phyloP scores from a whole-genome alignment of 805 yeast species.

The Sugiyamaella floridensis region DNA sequence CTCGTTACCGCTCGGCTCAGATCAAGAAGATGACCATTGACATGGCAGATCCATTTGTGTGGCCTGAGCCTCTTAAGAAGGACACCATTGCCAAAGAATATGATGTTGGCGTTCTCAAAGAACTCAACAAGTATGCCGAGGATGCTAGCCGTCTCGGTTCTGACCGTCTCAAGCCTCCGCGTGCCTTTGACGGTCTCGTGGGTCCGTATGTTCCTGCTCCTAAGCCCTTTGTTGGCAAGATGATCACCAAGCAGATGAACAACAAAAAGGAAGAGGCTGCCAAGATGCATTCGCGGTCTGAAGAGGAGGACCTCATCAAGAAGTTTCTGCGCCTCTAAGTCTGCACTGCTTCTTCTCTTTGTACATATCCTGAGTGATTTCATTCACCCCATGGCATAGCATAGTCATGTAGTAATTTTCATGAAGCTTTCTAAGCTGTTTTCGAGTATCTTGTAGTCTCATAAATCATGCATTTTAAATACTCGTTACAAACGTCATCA shows the following conservation, averaged over 20 bases:
- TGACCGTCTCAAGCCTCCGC: constrained; percentile 58
- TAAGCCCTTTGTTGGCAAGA: constrained; percentile 55
- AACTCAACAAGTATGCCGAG: constrained; percentile 46
- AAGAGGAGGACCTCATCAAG: constrained; percentile 34
- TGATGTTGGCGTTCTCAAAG: constrained; percentile 35
- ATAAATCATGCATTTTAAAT: not conserved
- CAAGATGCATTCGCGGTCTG: constrained; percentile 20
- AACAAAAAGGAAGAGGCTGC: constrained; percentile 39
- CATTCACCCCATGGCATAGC: no score
- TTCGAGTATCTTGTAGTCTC: constrained; percentile 4
- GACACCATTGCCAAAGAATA: constrained; percentile 25
- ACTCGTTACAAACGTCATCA: not conserved
- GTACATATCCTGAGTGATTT: not conserved
- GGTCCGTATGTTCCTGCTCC: constrained; percentile 56
- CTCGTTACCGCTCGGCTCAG: constrained; percentile 73
- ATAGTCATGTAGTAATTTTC: no score
- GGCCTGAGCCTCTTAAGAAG: constrained; percentile 64
- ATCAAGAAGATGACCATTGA: constrained; percentile 95
- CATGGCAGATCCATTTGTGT: constrained; percentile 89
- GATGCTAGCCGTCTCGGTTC: constrained; percentile 54
- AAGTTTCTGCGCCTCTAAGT: constrained; percentile 31
- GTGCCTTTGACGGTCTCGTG: constrained; percentile 66
- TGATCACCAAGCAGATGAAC: constrained; percentile 39
- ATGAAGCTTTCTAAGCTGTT: no score
- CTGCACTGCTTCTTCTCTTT: constrained; percentile 15